Percentiles rank a stretch among this genome's conserved stretches.
Conservation (phyloP, 768 basidiomycete species). For the Termitomyces sp. region DNA sequence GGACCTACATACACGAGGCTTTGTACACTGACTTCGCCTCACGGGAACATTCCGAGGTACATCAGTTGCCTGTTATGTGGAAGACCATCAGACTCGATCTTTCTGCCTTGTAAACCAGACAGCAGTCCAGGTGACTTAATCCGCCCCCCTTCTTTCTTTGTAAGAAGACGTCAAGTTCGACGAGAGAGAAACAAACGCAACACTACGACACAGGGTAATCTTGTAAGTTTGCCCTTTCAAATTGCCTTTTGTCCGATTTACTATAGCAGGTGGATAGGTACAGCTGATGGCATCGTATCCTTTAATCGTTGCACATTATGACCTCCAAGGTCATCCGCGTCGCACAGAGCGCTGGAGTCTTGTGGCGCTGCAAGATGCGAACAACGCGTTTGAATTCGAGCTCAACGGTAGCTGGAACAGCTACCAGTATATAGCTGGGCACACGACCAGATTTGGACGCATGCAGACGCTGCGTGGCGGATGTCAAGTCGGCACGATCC, state of each 20-base stretch:
- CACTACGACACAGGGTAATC: background rate
- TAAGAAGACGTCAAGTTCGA: background rate
- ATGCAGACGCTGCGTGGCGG: slow-evolving; percentile 18
- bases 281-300: slow-evolving; percentile 13
- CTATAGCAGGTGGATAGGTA: background rate
- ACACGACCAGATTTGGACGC: slow-evolving; percentile 8
- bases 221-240: background rate
- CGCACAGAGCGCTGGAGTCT: slow-evolving; percentile 24
- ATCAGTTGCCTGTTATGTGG: background rate
- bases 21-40: background rate
- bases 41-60: slow-evolving; percentile 8
- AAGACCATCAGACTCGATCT: background rate
- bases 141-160: background rate
- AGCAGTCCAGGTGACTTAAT: background rate
- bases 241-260: background rate
- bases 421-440: slow-evolving; percentile 14
- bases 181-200: background rate
- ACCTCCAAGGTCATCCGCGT: slow-evolving; percentile 16
- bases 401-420: slow-evolving; percentile 20
- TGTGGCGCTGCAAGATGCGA: slow-evolving; percentile 15
- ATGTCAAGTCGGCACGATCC: slow-evolving; percentile 19
- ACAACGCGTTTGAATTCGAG: slow-evolving; percentile 16
- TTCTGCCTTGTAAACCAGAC: background rate
- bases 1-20: slow-evolving; percentile 7
- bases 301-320: slow-evolving; percentile 21